Conservation (phyloP, 495 filamentous ascomycete genomes). For the Aspergillus coremiiformis region DNA sequence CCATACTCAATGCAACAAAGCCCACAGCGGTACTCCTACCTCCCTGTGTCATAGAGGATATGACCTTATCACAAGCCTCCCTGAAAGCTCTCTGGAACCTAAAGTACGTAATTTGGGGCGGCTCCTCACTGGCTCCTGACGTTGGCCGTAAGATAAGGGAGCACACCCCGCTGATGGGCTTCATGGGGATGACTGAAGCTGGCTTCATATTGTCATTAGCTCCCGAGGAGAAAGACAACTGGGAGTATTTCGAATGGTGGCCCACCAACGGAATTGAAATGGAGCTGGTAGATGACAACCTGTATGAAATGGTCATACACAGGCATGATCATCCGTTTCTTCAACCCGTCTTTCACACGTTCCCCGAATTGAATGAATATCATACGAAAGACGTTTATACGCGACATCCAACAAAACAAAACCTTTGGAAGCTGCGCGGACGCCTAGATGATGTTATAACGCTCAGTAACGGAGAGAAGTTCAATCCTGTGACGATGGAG, state of each 20-base stretch:
- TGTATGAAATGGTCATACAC: slow-evolving; percentile 41
- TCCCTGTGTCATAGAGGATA: slow-evolving; percentile 24
- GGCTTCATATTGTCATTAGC: slow-evolving; percentile 18
- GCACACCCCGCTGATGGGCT: slow-evolving; percentile 3
- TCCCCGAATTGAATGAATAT: slow-evolving; percentile 37
- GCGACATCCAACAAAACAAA: slow-evolving; percentile 39
- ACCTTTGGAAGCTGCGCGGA: slow-evolving; percentile 47
- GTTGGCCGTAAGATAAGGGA: slow-evolving; percentile 8
- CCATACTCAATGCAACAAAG: slow-evolving; percentile 7
- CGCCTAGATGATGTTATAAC: slow-evolving; percentile 57
- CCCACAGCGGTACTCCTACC: slow-evolving; percentile 17
- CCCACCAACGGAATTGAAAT: slow-evolving; percentile 36
- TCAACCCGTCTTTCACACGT: slow-evolving; percentile 24
- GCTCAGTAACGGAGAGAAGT: slow-evolving; percentile 56
- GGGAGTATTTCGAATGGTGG: slow-evolving; percentile 45
- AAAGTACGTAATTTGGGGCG: slow-evolving; percentile 16
- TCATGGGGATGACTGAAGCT: slow-evolving; percentile 18
- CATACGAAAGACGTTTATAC: slow-evolving; percentile 52
- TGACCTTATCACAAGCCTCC: slow-evolving; percentile 20
- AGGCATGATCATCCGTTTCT: slow-evolving; percentile 7
- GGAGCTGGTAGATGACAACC: slow-evolving; percentile 30
- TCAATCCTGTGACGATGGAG: slow-evolving; percentile 53
- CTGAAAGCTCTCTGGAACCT: slow-evolving; percentile 11
- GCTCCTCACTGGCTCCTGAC: slow-evolving; percentile 16
- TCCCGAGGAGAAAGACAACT: slow-evolving; percentile 33